Conservation (phyloP, 1,139 yeast species). For the Geotrichum siamense region DNA sequence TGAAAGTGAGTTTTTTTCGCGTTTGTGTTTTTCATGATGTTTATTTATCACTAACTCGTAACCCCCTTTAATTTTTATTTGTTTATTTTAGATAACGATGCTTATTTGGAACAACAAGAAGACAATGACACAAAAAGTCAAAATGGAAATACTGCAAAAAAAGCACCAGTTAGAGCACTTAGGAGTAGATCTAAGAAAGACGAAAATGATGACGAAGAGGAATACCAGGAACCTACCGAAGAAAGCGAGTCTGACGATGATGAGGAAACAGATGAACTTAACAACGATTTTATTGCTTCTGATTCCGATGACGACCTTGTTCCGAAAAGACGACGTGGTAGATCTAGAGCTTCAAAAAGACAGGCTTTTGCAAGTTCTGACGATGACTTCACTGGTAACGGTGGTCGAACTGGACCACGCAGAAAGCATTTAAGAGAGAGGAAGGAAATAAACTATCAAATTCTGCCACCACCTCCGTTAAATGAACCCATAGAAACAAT, state of each 20-base stretch:
- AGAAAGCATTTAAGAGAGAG: slow-evolving; percentile 68
- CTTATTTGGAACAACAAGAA: slow-evolving; percentile 16
- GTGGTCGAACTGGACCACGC: slow-evolving; percentile 30
- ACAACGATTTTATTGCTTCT: slow-evolving; percentile 18
- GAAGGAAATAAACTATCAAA: slow-evolving; percentile 70
- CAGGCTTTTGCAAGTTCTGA: slow-evolving; percentile 42
- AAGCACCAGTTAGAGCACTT: background rate
- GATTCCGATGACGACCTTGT: slow-evolving; percentile 30
- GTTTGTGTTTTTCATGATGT: background rate
- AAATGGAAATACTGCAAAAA: slow-evolving; percentile 16
- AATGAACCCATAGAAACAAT: slow-evolving; percentile 36
- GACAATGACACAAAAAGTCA: slow-evolving; percentile 15
- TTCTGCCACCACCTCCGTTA: slow-evolving; percentile 67
- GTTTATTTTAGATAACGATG: slow-evolving; percentile 10
- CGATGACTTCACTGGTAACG: background rate
- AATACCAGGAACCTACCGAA: slow-evolving; percentile 23
- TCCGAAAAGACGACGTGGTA: slow-evolving; percentile 19
- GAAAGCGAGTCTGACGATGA: slow-evolving; percentile 20
- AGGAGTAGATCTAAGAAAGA: slow-evolving; percentile 11
- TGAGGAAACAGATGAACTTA: slow-evolving; percentile 20
- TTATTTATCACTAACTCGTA: slow-evolving; percentile 4
- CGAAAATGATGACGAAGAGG: slow-evolving; percentile 25
- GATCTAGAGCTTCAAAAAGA: slow-evolving; percentile 35
- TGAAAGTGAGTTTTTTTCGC: slow-evolving; percentile 14
- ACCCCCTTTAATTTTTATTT: slow-evolving; percentile 15